These are phyloP conservation scores for Leccinum angustisporum DNA, from an alignment of 1,284 basidiomycete genomes.

Conservation along the genomic window DNA sequence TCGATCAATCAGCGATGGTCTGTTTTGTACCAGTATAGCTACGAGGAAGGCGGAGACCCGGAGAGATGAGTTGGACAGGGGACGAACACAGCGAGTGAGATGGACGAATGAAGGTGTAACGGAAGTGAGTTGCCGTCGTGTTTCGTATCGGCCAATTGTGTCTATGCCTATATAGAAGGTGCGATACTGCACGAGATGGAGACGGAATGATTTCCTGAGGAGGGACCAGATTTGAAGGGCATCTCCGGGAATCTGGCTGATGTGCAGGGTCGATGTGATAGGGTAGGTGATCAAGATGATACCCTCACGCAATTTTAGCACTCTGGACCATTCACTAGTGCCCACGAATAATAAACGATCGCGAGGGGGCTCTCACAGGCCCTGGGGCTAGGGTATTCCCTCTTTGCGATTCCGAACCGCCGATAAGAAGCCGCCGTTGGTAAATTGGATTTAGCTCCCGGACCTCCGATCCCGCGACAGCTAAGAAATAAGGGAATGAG, in stretches of 20 bases:
- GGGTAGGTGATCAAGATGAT: slow-evolving; percentile 39
- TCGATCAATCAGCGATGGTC: slow-evolving; percentile 20
- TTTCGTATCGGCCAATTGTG: slow-evolving; percentile 25
- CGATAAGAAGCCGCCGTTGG: slow-evolving; percentile 10
- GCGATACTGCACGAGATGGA: slow-evolving; percentile 25
- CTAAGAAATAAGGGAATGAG: background rate
- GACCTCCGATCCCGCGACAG: slow-evolving; percentile 12
- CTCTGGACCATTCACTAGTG: background rate
- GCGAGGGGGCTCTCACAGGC: slow-evolving; percentile 15
- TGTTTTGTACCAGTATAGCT: background rate
- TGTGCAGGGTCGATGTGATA: slow-evolving; percentile 38
- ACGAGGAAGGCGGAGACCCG: background rate
- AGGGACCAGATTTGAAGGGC: slow-evolving; percentile 26
- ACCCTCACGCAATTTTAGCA: slow-evolving; percentile 29
- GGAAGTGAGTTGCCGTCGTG: slow-evolving; percentile 12
- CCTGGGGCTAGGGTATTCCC: slow-evolving; percentile 27
- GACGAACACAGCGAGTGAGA: slow-evolving; percentile 1
- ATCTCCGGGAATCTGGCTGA: slow-evolving; percentile 35
- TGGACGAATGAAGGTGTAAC: slow-evolving; percentile 7
- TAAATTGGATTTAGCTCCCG: background rate
- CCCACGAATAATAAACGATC: slow-evolving; percentile 21
- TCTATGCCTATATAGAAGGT: slow-evolving; percentile 17
- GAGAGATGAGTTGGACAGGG: background rate
- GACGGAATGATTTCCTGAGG: slow-evolving; percentile 21
- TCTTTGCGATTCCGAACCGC: slow-evolving; percentile 16